A percentile compares a stretch with the other conserved stretches of the same genome.
Conservation (phyloP, 495 filamentous ascomycete species). For the Penicillium turbatum region DNA sequence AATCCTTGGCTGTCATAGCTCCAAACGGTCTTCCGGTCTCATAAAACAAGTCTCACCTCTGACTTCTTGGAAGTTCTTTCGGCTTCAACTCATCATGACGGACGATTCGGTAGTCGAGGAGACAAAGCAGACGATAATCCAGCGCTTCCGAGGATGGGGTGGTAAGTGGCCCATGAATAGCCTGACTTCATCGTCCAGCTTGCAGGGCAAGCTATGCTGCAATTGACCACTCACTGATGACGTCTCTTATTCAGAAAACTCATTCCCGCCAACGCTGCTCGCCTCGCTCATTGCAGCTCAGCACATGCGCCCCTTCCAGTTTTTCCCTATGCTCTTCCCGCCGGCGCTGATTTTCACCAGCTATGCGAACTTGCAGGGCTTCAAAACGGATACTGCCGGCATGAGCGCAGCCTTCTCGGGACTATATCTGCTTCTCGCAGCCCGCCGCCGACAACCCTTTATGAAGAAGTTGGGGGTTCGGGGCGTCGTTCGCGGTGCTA, state of each 20-base stretch:
- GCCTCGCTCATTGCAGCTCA: conserved; percentile 76
- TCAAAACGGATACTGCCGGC: conserved; percentile 78
- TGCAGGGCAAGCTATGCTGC: background rate
- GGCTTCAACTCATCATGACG: conserved; percentile 15
- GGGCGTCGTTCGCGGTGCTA: conserved; percentile 65
- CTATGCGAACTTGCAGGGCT: conserved; percentile 76
- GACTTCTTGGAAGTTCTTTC: conserved; percentile 1
- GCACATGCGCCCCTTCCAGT: conserved; percentile 68
- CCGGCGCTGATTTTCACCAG: conserved; percentile 80
- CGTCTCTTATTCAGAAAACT: conserved; percentile 55
- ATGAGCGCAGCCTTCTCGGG: conserved; percentile 82
- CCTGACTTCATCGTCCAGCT: background rate
- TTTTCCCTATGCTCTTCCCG: conserved; percentile 74
- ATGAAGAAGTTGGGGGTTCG: conserved; percentile 61
- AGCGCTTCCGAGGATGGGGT: conserved; percentile 61
- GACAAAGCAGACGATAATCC: conserved; percentile 47
- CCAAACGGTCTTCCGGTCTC: background rate
- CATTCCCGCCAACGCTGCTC: conserved; percentile 72
- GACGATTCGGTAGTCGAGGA: conserved; percentile 36
- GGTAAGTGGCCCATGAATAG: conserved; percentile 48
- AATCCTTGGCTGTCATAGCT: background rate
- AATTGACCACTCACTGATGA: conserved; percentile 2
- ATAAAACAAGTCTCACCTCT: background rate
- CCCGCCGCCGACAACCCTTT: conserved; percentile 55
- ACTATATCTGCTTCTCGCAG: conserved; percentile 74